These are phyloP conservation scores for Sambucus nigra DNA, from an alignment of 129 eudicot species.

Conservation along the genomic window DNA sequence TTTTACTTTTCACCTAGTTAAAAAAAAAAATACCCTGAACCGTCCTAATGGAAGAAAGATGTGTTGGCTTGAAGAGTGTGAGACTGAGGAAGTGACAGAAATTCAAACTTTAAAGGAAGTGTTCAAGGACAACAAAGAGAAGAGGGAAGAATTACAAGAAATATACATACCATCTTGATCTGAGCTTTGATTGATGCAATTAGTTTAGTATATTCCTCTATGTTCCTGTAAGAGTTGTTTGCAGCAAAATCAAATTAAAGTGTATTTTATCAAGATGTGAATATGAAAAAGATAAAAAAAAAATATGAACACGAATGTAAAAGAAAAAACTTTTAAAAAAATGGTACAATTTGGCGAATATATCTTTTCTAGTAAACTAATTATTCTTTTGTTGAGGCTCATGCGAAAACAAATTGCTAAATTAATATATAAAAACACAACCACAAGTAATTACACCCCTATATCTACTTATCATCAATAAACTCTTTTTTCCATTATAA, in stretches of 20 bases:
- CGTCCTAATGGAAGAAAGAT: neutral
- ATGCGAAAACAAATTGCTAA: no score
- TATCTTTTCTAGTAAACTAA: no score
- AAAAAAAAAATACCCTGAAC: no score
- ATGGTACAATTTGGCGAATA: no score
- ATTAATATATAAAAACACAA: no score
- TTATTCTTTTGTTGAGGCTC: no score
- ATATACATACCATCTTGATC: slow-evolving; percentile 68
- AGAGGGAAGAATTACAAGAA: neutral
- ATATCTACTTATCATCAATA: no score
- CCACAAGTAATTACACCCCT: no score
- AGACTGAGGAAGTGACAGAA: neutral
- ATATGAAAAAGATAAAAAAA: neutral
- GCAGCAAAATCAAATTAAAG: slow-evolving; percentile 4
- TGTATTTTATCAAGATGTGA: neutral
- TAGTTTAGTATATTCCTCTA: slow-evolving; percentile 68
- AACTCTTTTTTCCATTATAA: no score
- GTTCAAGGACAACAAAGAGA: neutral
- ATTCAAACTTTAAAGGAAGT: neutral
- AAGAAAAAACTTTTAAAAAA: no score
- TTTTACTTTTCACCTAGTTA: no score
- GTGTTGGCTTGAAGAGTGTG: neutral
- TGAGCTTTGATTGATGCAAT: slow-evolving; percentile 85
- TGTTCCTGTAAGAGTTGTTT: slow-evolving; percentile 48
- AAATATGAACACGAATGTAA: neutral